Conservation (phyloP, 768 basidiomycete species). For the Podaxis sp. region DNA sequence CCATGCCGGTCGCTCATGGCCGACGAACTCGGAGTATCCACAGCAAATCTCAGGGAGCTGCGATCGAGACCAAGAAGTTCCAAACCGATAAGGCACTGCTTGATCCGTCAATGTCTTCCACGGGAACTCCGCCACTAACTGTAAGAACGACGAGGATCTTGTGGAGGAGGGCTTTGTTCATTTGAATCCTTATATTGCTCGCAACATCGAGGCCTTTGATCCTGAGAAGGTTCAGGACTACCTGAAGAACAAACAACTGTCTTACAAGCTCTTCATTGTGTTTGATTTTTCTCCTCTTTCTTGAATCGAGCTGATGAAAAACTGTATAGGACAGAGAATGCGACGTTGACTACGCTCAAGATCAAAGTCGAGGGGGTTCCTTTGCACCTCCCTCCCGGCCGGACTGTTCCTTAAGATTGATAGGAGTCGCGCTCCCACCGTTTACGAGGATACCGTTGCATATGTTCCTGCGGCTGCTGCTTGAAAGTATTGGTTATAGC, state of each 20-base stretch:
- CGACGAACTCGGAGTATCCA: background rate
- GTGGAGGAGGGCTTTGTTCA: constrained; percentile 39
- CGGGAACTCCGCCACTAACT: constrained; percentile 38
- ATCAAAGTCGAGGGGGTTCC: background rate
- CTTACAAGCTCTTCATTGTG: background rate
- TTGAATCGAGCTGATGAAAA: background rate
- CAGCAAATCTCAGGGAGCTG: constrained; percentile 45
- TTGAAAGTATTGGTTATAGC: background rate
- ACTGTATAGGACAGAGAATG: background rate
- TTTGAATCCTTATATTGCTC: constrained; percentile 29
- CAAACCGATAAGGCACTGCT: constrained; percentile 24
- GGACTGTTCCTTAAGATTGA: background rate
- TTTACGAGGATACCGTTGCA: background rate
- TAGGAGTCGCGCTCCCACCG: background rate
- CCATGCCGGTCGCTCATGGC: background rate
- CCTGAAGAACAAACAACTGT: background rate
- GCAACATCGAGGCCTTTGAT: constrained; percentile 21
- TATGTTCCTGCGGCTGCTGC: background rate
- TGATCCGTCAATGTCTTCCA: constrained; percentile 19
- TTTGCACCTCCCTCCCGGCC: background rate
- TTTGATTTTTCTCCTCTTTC: background rate
- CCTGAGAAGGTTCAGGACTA: constrained; percentile 13
- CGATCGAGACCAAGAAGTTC: constrained; percentile 37
- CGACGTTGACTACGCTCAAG: background rate
- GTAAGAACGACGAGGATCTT: constrained; percentile 24